These are phyloP conservation scores for Xylaria multiplex DNA, from an alignment of 2,329 filamentous ascomycete species.

Conservation along the genomic window DNA sequence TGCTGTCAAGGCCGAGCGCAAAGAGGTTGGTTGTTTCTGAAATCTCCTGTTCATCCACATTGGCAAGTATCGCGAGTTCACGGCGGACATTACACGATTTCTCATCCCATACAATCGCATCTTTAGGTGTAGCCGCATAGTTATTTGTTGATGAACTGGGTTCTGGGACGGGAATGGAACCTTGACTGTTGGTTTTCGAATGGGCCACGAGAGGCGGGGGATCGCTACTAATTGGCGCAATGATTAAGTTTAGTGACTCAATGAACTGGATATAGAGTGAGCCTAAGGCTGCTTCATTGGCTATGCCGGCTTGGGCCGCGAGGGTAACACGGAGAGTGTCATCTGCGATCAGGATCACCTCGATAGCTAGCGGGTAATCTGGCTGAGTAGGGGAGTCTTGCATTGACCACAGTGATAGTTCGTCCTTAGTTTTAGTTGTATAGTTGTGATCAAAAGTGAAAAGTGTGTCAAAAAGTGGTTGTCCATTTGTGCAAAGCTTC, in stretches of 20 bases:
- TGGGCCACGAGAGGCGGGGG: not conserved
- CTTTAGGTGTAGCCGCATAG: not conserved
- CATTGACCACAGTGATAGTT: constrained; percentile 62
- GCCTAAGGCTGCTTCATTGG: constrained; percentile 47
- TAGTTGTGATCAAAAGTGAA: constrained; percentile 79
- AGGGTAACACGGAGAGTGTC: constrained; percentile 65
- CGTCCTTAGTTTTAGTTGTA: constrained; percentile 40
- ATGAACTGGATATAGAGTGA: constrained; percentile 56
- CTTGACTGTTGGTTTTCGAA: not conserved
- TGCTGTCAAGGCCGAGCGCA: constrained; percentile 88
- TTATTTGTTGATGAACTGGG: not conserved
- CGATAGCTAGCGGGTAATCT: constrained; percentile 82
- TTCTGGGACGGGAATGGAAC: not conserved
- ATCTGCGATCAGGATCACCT: constrained; percentile 66
- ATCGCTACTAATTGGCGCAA: constrained; percentile 37
- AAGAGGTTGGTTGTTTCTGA: constrained; percentile 73
- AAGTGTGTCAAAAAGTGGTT: constrained; percentile 78
- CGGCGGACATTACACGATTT: constrained; percentile 63
- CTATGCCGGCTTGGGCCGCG: constrained; percentile 62
- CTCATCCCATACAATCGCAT: constrained; percentile 67
- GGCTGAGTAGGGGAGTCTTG: constrained; percentile 59
- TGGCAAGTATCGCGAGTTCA: constrained; percentile 72
- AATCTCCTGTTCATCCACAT: constrained; percentile 62
- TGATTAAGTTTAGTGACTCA: constrained; percentile 40
- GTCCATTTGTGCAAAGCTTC: constrained; percentile 75